A percentile compares a stretch with the other conserved stretches of the same genome.
Conservation (phyloP, 192 early-diverging fungal genomes). For the Piromyces finnis region DNA sequence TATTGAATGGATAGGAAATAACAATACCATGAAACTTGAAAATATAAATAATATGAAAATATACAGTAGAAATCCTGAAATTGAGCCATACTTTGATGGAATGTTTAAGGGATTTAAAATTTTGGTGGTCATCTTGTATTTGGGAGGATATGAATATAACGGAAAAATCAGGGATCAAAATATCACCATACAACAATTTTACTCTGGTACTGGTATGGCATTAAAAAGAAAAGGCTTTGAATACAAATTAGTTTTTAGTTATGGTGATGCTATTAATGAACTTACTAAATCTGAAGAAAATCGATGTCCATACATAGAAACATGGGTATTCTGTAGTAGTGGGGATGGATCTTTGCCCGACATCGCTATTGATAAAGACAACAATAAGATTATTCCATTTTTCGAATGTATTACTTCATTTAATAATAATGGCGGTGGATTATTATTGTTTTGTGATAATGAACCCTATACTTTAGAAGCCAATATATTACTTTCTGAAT, state of each 20-base stretch:
- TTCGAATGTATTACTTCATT: background rate
- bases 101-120: background rate
- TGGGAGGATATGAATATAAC: background rate
- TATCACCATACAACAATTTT: background rate
- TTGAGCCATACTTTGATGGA: background rate
- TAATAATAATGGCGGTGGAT: background rate
- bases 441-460: background rate
- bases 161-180: background rate
- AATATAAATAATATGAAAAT: background rate
- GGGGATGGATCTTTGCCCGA: background rate
- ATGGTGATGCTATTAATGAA: background rate
- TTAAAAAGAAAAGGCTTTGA: background rate
- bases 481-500: background rate
- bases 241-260: background rate
- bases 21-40: background rate
- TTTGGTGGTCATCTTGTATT: background rate
- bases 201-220: background rate
- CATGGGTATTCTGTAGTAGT: background rate
- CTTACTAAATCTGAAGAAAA: background rate
- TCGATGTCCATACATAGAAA: background rate
- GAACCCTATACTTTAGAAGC: background rate
- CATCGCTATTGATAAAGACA: background rate
- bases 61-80: background rate
- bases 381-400: background rate
- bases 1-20: background rate